Base-by-base conservation (phyloP, 257 asterid genomes). In the Echium plantagineum region DNA sequence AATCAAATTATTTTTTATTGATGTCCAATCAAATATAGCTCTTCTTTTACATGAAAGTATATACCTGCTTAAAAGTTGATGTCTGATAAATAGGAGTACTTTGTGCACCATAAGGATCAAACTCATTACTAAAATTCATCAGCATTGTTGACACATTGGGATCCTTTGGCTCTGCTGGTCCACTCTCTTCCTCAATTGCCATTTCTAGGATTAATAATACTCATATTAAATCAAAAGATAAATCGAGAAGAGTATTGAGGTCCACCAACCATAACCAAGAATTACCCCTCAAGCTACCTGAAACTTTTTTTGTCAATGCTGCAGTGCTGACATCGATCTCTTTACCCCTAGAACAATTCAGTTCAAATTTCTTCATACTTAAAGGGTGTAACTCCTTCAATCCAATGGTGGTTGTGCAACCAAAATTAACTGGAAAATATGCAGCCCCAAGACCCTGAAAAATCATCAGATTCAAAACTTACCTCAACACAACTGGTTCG, bases 11-110 rank as follows among this genome's bases (percentile, higher is more conserved):
- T 21, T 53, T 53, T 28, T n/a, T n/a, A 53, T 8, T 53, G 31
- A 56, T 10, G 7, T 56, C 5, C 7, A n/a, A n/a, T 53, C 57
- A n/a, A 1, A 10, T 21, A 20, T 42, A 12, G 49, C 49, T 10
- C 49, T 42, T 42, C 49, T 42, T 42, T 13, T 10, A 13, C 49
- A 42, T 42, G 49, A 42, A 42, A 42, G 49, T 13, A 55, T 55
- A 56, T 56, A 93, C 99, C 89, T 93, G 99, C 81, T 86, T 93
- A 83, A 93, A 93, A 59, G 99, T 93, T 66, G 99, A 91, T 63
- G 99, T 93, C 76, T 89, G 99, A 73, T 93, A 93, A 15, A 93
- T 83, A 68, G 99, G 99, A 3, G 97, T 93, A 77, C 96, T 93
- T 58, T 81, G 28, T 26, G 97, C 95, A 15, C 63, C 87, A 35